Evolutionary conservation across 2,329 filamentous ascomycete genomes (phyloP).

Genomic region (Cladosporium halotolerans): DNA sequence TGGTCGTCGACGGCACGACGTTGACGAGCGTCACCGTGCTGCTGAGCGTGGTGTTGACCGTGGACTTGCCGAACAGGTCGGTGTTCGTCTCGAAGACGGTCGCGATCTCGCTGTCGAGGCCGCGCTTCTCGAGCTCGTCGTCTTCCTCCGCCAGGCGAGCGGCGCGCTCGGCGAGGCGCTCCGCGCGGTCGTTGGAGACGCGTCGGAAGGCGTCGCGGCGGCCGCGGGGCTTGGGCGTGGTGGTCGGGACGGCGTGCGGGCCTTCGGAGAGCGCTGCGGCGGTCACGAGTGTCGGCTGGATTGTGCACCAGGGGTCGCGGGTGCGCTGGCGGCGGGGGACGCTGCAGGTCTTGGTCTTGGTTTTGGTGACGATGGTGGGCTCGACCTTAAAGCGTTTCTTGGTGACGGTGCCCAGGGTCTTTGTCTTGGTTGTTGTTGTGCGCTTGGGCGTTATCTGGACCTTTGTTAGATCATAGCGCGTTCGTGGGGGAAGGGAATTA

Average conservation of each 20-base stretch:
- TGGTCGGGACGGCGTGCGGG: constrained; percentile 15
- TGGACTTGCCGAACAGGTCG: constrained; percentile 21
- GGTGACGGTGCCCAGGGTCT: constrained; percentile 27
- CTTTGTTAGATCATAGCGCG: neutral
- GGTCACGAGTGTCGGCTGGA: neutral
- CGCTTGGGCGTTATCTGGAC: constrained; percentile 14
- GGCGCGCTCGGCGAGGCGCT: constrained; percentile 22
- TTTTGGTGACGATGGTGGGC: constrained; percentile 20
- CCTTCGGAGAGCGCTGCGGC: constrained; percentile 22
- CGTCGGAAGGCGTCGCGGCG: constrained; percentile 11
- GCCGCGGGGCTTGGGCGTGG: constrained; percentile 4
- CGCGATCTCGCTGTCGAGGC: constrained; percentile 28
- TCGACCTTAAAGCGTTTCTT: constrained; percentile 14
- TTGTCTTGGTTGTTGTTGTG: constrained; percentile 22
- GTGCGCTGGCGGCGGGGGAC: constrained; percentile 18
- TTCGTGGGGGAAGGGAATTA: neutral
- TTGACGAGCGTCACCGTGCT: constrained; percentile 2
- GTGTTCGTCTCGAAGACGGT: constrained; percentile 30
- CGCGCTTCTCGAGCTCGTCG: constrained; percentile 22
- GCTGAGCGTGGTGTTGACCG: constrained; percentile 20
- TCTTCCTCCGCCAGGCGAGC: constrained; percentile 19
- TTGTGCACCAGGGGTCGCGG: constrained; percentile 20
- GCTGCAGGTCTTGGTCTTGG: constrained; percentile 30
- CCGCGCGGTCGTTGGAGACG: constrained; percentile 6
- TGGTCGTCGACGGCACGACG: neutral